Conservation (phyloP, 257 asterid species). For the Rhazya stricta region DNA sequence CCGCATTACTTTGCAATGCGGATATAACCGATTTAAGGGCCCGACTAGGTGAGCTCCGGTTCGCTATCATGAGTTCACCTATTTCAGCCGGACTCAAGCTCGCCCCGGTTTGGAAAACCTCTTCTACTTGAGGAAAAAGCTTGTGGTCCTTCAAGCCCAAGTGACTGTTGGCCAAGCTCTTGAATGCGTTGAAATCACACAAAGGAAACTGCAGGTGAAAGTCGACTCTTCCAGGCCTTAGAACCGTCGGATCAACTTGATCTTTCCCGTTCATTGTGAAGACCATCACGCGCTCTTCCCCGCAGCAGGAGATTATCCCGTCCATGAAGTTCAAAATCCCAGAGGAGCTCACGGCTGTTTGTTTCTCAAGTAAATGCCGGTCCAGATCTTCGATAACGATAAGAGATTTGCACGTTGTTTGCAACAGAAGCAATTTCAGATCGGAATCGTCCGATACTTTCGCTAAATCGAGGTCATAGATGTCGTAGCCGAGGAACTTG, state of each 20-base stretch:
- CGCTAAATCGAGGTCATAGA: constrained; percentile 69
- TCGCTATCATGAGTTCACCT: constrained; percentile 77
- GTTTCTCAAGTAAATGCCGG: constrained; percentile 46
- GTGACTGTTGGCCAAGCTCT: constrained; percentile 60
- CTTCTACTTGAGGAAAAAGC: constrained; percentile 71
- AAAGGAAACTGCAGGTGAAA: constrained; percentile 74
- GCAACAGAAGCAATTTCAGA: constrained; percentile 58
- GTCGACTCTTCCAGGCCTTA: constrained; percentile 84
- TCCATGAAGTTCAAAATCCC: constrained; percentile 88
- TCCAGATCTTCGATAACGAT: constrained; percentile 83
- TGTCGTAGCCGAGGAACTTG: constrained; percentile 56
- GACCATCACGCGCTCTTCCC: constrained; percentile 77
- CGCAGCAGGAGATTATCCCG: constrained; percentile 80
- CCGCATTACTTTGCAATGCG: constrained; percentile 57
- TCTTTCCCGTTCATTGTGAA: constrained; percentile 72
- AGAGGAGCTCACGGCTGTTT: constrained; percentile 50
- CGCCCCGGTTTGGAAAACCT: constrained; percentile 69
- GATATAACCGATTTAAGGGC: constrained; percentile 72
- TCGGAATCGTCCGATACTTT: constrained; percentile 63
- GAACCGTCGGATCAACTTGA: constrained; percentile 47
- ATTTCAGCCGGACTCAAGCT: constrained; percentile 80
- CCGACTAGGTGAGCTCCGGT: constrained; percentile 81
- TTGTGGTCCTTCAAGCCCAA: constrained; percentile 77
- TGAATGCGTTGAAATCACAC: constrained; percentile 74
- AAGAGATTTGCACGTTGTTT: constrained; percentile 61